Evolutionary conservation across 768 basidiomycete genomes (phyloP).

Genomic region (Suillus paluster): DNA sequence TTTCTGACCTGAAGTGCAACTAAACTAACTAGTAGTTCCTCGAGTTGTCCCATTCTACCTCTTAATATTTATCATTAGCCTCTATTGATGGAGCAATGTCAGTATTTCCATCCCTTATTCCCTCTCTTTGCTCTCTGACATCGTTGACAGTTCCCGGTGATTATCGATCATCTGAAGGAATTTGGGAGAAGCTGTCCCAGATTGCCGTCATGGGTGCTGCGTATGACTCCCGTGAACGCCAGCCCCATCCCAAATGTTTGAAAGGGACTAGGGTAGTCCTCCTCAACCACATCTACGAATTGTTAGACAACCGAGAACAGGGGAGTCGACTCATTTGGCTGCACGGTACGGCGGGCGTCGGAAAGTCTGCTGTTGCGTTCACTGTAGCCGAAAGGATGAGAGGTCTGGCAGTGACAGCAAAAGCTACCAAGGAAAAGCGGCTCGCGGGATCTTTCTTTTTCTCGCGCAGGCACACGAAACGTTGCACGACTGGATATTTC

Average conservation of each 20-base stretch:
- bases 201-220: not conserved
- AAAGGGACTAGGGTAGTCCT: not conserved
- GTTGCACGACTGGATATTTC: not conserved
- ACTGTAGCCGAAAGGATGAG: not conserved
- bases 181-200: not conserved
- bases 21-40: no score
- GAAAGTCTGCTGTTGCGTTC: constrained; percentile 1
- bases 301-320: not conserved
- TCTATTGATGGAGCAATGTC: not conserved
- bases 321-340: not conserved
- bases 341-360: not conserved
- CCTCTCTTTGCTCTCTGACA: not conserved
- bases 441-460: not conserved
- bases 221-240: not conserved
- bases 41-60: no score
- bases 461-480: not conserved
- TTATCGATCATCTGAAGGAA: not conserved
- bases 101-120: not conserved
- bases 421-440: not conserved
- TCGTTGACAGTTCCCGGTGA: not conserved
- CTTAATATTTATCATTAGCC: no score
- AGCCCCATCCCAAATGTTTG: not conserved
- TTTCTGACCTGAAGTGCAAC: no score
- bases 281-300: not conserved
- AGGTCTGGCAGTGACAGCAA: not conserved